phyloP scores from a whole-genome alignment of 169 alveolate genomes.

The Plasmodium reichenowi region DNA sequence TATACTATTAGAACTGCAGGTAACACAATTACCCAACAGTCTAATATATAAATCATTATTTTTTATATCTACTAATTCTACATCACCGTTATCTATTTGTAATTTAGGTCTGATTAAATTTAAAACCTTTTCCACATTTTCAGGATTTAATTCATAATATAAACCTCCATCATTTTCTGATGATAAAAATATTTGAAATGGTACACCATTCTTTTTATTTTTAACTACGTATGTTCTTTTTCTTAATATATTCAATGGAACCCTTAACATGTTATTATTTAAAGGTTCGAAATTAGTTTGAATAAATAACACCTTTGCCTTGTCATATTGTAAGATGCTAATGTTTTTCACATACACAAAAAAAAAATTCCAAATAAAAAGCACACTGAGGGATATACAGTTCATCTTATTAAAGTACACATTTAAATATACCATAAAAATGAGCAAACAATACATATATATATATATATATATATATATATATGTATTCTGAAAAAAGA shows the following conservation, averaged over 20 bases:
- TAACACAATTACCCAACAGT: conserved; percentile 83
- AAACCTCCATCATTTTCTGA: conserved; percentile 50
- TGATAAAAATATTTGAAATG: conserved; percentile 10
- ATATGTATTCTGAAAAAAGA: neutral
- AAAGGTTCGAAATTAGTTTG: conserved; percentile 16
- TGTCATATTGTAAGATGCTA: conserved; percentile 26
- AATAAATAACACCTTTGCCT: conserved; percentile 18
- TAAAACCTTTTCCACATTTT: conserved; percentile 83
- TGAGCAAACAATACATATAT: neutral
- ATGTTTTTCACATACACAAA: conserved; percentile 27
- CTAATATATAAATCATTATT: conserved; percentile 74
- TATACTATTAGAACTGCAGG: conserved; percentile 82
- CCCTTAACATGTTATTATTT: conserved; percentile 12
- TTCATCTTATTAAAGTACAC: conserved; percentile 18
- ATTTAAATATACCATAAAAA: neutral
- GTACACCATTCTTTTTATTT: conserved; percentile 17
- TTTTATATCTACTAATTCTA: conserved; percentile 78
- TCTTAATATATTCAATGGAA: conserved; percentile 6
- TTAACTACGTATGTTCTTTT: conserved; percentile 35
- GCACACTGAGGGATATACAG: neutral
- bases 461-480: neutral
- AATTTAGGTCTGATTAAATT: conserved; percentile 85
- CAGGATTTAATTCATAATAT: conserved; percentile 72
- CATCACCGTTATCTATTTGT: conserved; percentile 85
- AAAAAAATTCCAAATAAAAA: conserved; percentile 9